Base-by-base conservation (phyloP, 208 protist species). In the Naegleria lovaniensis region DNA sequence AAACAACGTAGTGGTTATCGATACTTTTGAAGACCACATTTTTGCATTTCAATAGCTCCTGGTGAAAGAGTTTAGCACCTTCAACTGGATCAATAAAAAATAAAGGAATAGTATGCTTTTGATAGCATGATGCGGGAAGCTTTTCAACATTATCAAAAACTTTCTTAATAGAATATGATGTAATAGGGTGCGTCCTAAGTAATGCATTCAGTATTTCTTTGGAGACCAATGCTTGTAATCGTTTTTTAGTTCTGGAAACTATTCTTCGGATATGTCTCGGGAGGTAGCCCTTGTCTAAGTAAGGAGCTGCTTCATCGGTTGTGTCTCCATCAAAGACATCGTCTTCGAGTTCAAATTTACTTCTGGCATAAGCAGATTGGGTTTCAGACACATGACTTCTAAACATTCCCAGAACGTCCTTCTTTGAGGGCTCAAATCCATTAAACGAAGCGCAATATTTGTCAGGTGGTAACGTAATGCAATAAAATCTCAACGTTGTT, bases 181-280 rank as follows among this genome's bases (percentile, higher is more conserved):
- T 89, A 38, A 88, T 88, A 38, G 85, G 85, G 6, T 11, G 33
- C 0, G 85, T 67, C 0, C 59, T 19, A 22, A 89, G 13, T 9
- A 89, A 22, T 41, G 48, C 41, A 67, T 89, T 89, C 6, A 89
- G 7, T 16, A 89, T 89, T 67, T 89, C 85, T 38, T 67, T 89
- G 1, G 48, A 67, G 29, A 89, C 59, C 7, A 89, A 67, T 29
- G 48, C 85, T 67, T 89, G 85, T 11, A 89, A 22, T 75, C 48
- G 51, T 25, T 40, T 89, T 11, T 89, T 89, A 2, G 41, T 89
- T 55, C 33, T 67, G 25, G 41, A 48, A 5, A 89, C 36, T 40
- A 40, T 67, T 25, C n/a, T 89, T 89, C 48, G 36, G 5, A 67
- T 22, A n/a, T 67, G 48, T 43, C 15, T 89, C n/a, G 85, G 85